Evolutionary conservation across 1,284 basidiomycete genomes (phyloP), one percentile per base, ranked within the genome.

Genomic region (Fomitopsis palustris): DNA sequence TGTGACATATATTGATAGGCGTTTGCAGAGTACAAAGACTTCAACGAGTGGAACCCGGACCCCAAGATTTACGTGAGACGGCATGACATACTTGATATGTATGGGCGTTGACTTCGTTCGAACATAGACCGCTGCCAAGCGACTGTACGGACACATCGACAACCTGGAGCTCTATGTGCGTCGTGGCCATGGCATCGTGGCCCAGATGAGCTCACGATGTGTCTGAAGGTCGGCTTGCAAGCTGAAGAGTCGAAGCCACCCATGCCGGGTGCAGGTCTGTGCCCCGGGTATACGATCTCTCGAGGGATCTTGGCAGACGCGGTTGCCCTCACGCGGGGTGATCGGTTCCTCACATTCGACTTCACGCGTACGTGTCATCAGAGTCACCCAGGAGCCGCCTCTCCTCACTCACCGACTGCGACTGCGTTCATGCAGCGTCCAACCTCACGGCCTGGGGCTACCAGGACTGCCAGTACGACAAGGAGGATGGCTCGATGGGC

Each of bases 281-380:
- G 90, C 71, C 90, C 92, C n/a, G 92, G 92, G 23, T 93, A 87
- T 76, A 94, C 93, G 8, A 90, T 94, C 67, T 92, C 90, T 7
- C 81, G 93, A 37, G 88, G 90, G 21, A 95, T 95, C 64, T 78
- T 95, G 17, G 81, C 88, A 14, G 93, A 95, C 69, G 93, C 93
- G 6, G 87, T 93, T 38, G 83, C 82, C 54, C 78, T 94, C 76
- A 89, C 77, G 21, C 69, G 73, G n/a, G 71, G 92, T 9, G 91
- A 94, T 68, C 81, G 88, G n/a, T 94, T 90, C 74, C 75, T 92
- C 65, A 94, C 92, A 0, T 77, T 81, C 25, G 91, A 94, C 61
- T 87, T 85, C 65, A 93, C 88, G 2, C 75, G 75, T 75, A 62
- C n/a, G 73, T 64, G 4, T 37, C 17, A 35, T 27, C 19, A 19